phyloP scores from a whole-genome alignment of 768 basidiomycete genomes.

The Podaxis sp. region DNA sequence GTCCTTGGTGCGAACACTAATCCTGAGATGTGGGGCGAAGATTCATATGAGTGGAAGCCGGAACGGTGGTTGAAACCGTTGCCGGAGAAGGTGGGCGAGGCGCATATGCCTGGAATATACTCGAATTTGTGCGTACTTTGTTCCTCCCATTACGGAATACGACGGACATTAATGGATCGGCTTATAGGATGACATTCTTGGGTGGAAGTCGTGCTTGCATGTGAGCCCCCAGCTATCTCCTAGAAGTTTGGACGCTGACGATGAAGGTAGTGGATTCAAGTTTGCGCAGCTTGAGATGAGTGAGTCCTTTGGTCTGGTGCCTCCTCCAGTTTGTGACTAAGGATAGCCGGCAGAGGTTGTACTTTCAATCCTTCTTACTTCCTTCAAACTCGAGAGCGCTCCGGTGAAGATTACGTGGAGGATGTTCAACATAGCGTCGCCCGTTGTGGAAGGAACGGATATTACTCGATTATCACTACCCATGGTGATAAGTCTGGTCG shows the following conservation, averaged over 20 bases:
- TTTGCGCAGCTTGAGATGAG: slow-evolving; percentile 22
- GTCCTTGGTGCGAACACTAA: slow-evolving; percentile 33
- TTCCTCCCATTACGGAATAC: not conserved
- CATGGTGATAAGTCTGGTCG: slow-evolving; percentile 15
- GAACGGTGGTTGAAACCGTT: slow-evolving; percentile 41
- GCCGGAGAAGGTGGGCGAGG: slow-evolving; percentile 27
- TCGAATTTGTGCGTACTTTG: slow-evolving; percentile 17
- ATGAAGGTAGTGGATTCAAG: slow-evolving; percentile 19
- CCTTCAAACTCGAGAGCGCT: slow-evolving; percentile 17
- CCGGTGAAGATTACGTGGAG: slow-evolving; percentile 19
- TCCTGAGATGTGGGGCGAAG: slow-evolving; percentile 39
- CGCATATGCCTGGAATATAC: slow-evolving; percentile 22
- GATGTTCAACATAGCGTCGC: slow-evolving; percentile 17
- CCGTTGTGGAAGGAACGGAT: slow-evolving; percentile 2
- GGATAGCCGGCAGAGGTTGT: slow-evolving; percentile 14
- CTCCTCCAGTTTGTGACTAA: not conserved
- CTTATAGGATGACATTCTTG: slow-evolving; percentile 20
- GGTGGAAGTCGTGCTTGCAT: slow-evolving; percentile 21
- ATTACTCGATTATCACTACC: slow-evolving; percentile 15
- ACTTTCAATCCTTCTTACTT: not conserved
- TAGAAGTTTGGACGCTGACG: not conserved
- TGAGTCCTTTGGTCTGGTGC: slow-evolving; percentile 17
- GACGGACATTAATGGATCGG: not conserved
- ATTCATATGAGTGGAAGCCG: slow-evolving; percentile 42
- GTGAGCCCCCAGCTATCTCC: not conserved